Evolutionary conservation across 2,329 filamentous ascomycete species (phyloP).

Genomic region (Uncinocarpus reesii): DNA sequence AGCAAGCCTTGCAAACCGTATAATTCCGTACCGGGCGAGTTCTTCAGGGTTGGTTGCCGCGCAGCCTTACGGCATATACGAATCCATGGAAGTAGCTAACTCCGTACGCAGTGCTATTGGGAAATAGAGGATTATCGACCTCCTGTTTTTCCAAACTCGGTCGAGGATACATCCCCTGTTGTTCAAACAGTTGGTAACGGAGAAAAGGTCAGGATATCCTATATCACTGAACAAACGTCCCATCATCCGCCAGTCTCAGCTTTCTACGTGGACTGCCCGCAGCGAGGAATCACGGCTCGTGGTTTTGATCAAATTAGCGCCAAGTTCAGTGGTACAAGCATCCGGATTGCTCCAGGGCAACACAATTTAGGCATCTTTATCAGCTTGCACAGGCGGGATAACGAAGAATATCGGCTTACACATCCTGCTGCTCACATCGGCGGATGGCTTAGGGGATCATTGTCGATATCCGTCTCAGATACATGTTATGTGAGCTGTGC

Average conservation of each 20-base stretch:
- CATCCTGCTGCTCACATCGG: conserved; percentile 90
- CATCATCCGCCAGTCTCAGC: conserved; percentile 96
- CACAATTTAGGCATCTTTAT: conserved; percentile 97
- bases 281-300: conserved; percentile 74
- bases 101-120: conserved; percentile 67
- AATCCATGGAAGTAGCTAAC: conserved; percentile 15
- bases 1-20: conserved; percentile 98
- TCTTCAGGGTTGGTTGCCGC: conserved; percentile 66
- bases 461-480: conserved; percentile 84
- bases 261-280: conserved; percentile 85
- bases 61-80: not conserved
- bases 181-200: conserved; percentile 22
- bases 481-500: conserved; percentile 78
- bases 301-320: conserved; percentile 95
- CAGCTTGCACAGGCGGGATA: conserved; percentile 63
- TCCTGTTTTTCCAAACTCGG: conserved; percentile 41
- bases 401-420: conserved; percentile 89
- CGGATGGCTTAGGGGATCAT: conserved; percentile 73
- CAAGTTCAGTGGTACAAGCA: conserved; percentile 92
- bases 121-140: conserved; percentile 73
- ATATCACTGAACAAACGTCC: conserved; percentile 93
- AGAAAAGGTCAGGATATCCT: conserved; percentile 66
- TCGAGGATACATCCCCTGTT: conserved; percentile 13
- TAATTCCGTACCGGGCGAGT: conserved; percentile 93
- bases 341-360: conserved; percentile 82